These are phyloP conservation scores for Thermomyces lanuginosus DNA, from an alignment of 2,329 filamentous ascomycete species.

Conservation along the genomic window DNA sequence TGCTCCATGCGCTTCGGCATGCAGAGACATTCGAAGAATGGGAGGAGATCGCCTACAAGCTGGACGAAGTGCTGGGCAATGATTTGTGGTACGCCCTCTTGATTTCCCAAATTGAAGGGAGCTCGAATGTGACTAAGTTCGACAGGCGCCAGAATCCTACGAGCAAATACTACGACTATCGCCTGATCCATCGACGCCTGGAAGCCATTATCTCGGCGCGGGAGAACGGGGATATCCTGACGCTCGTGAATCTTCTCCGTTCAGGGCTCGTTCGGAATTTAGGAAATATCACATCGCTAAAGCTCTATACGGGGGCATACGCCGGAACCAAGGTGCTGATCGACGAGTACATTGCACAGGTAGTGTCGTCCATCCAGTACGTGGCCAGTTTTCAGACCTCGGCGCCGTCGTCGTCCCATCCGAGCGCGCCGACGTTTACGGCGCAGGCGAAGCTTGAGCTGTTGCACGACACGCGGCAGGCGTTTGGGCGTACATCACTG, in stretches of 20 bases:
- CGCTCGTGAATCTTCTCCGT: conserved; percentile 62
- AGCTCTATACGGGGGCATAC: conserved; percentile 70
- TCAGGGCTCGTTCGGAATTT: conserved; percentile 65
- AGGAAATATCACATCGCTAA: conserved; percentile 73
- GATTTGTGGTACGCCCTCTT: conserved; percentile 50
- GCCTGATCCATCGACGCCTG: conserved; percentile 62
- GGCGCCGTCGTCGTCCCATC: conserved; percentile 32
- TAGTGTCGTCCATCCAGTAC: conserved; percentile 65
- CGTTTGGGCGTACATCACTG: conserved; percentile 71
- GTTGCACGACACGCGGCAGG: conserved; percentile 71
- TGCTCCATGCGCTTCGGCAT: conserved; percentile 48
- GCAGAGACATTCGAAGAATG: conserved; percentile 67
- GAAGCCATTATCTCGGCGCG: conserved; percentile 53
- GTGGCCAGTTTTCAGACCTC: conserved; percentile 51
- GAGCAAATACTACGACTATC: conserved; percentile 71
- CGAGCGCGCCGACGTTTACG: conserved; percentile 41
- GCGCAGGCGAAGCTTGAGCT: conserved; percentile 71
- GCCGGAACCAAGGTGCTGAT: conserved; percentile 80
- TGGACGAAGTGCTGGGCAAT: conserved; percentile 68
- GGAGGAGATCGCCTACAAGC: conserved; percentile 64
- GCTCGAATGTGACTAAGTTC: not conserved
- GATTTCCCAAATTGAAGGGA: not conserved
- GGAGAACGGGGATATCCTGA: conserved; percentile 54
- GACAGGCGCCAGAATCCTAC: conserved; percentile 63
- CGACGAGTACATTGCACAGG: conserved; percentile 74